phyloP scores from a whole-genome alignment of 1,284 basidiomycete genomes.

The Cystobasidium sp. region DNA sequence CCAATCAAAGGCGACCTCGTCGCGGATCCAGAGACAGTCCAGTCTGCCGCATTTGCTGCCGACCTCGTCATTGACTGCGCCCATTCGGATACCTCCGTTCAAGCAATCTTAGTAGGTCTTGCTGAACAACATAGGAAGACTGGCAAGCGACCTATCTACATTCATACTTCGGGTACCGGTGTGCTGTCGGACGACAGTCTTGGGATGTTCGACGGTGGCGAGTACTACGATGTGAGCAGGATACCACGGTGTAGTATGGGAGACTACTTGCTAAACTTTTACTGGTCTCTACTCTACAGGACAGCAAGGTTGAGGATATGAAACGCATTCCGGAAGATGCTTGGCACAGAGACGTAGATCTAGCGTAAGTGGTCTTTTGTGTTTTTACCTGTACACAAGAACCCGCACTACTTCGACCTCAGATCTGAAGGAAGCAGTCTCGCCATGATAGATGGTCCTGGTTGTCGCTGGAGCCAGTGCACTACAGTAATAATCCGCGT shows the following conservation, averaged over 20 bases:
- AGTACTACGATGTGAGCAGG: neutral
- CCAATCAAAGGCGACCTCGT: constrained; percentile 4
- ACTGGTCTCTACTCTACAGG: neutral
- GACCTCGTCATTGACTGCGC: constrained; percentile 15
- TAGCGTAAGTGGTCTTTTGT: neutral
- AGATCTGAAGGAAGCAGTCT: too few relatives aligned
- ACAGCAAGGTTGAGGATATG: constrained; percentile 21
- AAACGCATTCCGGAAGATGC: constrained; percentile 19
- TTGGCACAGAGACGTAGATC: constrained; percentile 9
- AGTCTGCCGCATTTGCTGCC: constrained; percentile 2
- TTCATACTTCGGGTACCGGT: constrained; percentile 10
- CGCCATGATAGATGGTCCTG: too few relatives aligned
- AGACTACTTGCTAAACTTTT: neutral
- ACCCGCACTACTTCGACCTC: too few relatives aligned
- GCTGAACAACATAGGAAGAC: neutral
- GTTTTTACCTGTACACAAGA: neutral
- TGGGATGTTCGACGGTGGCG: constrained; percentile 11
- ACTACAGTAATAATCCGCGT: too few relatives aligned
- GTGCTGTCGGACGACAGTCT: constrained; percentile 16
- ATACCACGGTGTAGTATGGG: too few relatives aligned
- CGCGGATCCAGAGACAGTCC: constrained; percentile 7
- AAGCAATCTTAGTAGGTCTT: constrained; percentile 9
- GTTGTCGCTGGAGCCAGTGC: too few relatives aligned
- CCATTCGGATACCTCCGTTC: constrained; percentile 23
- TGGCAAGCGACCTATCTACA: constrained; percentile 1